phyloP scores from a whole-genome alignment of 306 rosid species.

The Malus sylvestris region DNA sequence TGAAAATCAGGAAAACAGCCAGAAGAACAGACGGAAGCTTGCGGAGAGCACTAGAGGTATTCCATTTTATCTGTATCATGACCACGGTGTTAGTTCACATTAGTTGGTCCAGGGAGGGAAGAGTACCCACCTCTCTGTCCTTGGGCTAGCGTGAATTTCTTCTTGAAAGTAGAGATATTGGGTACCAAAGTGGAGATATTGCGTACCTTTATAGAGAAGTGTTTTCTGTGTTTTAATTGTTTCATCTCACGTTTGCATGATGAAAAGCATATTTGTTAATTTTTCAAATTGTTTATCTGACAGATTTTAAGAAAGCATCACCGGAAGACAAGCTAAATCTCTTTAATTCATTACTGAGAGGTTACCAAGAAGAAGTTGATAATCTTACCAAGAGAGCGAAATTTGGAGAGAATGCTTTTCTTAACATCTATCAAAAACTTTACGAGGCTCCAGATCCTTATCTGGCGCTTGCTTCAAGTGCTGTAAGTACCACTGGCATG shows the following conservation, averaged over 20 bases:
- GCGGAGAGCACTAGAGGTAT: conserved; percentile 93
- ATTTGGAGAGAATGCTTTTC: conserved; percentile 96
- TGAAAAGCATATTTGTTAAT: neutral
- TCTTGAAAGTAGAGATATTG: neutral
- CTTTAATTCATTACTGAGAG: conserved; percentile 74
- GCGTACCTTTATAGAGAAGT: neutral
- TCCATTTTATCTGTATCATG: neutral
- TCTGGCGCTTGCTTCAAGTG: conserved; percentile 81
- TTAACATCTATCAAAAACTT: conserved; percentile 87
- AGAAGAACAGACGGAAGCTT: conserved; percentile 93
- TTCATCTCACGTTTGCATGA: neutral
- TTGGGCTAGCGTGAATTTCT: neutral
- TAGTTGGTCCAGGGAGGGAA: neutral
- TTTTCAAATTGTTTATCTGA: conserved; percentile 5
- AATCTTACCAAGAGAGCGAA: conserved; percentile 92
- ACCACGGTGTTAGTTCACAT: neutral
- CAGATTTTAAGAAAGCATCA: conserved; percentile 89
- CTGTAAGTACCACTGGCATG: conserved; percentile 47
- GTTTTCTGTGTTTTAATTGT: neutral
- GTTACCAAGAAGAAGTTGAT: conserved; percentile 95
- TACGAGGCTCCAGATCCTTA: conserved; percentile 99
- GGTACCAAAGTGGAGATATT: neutral
- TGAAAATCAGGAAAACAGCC: conserved; percentile 96
- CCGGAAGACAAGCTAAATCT: conserved; percentile 65
- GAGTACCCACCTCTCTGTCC: neutral